Percentiles rank a stretch among this genome's conserved stretches.
These are phyloP conservation scores for Leccinum solheimii DNA, from an alignment of 1,284 basidiomycete genomes.

Conservation along the genomic window DNA sequence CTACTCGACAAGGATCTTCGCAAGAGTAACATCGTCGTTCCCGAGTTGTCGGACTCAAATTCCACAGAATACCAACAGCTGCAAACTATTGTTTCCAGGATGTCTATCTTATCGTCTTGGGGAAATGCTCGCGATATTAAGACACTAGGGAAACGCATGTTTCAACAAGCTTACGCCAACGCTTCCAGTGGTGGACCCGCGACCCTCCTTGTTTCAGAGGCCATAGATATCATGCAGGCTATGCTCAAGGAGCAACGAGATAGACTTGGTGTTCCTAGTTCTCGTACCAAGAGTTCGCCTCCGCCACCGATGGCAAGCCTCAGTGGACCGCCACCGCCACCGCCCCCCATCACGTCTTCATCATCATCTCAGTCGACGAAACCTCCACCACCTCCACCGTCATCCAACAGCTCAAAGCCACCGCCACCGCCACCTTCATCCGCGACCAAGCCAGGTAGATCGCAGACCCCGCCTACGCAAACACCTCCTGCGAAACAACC, in stretches of 20 bases:
- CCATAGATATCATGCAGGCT: conserved; percentile 21
- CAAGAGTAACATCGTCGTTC: conserved; percentile 43
- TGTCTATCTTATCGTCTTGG: conserved; percentile 52
- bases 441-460: background rate
- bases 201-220: conserved; percentile 18
- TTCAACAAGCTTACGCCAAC: conserved; percentile 33
- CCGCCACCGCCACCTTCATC: conserved; percentile 7
- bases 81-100: conserved; percentile 36
- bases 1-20: conserved; percentile 47
- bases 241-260: conserved; percentile 30
- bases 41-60: conserved; percentile 36
- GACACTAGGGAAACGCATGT: conserved; percentile 50
- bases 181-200: conserved; percentile 16
- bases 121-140: conserved; percentile 64
- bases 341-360: conserved; percentile 24
- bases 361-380: conserved; percentile 27
- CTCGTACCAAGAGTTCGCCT: conserved; percentile 6
- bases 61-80: conserved; percentile 38
- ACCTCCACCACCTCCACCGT: conserved; percentile 16
- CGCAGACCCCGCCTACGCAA: conserved; percentile 5
- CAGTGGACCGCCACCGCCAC: conserved; percentile 27
- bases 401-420: background rate
- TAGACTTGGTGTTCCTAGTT: conserved; percentile 27
- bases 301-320: conserved; percentile 21
- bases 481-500: background rate